These are phyloP conservation scores for Rasamsonia emersonii DNA, from an alignment of 2,329 filamentous ascomycete genomes.

Conservation along the genomic window DNA sequence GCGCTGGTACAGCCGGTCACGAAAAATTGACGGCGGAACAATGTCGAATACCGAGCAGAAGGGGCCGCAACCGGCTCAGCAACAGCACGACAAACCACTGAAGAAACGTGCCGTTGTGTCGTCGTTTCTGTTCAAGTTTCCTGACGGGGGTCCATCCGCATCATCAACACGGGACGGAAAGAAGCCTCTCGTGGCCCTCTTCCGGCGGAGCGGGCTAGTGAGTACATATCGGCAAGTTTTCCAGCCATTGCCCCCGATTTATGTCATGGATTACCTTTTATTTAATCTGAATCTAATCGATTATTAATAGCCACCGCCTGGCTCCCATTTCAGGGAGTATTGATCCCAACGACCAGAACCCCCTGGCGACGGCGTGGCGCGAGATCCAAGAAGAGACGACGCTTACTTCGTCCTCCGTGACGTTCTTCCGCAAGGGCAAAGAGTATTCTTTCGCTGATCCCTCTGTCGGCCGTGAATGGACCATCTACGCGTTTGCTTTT, in stretches of 20 bases:
- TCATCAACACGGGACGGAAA: no score
- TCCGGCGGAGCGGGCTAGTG: constrained; percentile 52
- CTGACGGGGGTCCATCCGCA: constrained; percentile 7
- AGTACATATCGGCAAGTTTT: constrained; percentile 49
- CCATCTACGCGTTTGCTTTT: constrained; percentile 54
- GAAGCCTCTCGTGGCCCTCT: constrained; percentile 48
- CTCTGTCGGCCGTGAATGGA: constrained; percentile 50
- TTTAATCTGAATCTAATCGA: no score
- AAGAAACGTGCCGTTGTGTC: constrained; percentile 33
- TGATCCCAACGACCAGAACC: constrained; percentile 42
- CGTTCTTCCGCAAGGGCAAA: constrained; percentile 49
- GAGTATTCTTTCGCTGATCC: constrained; percentile 50
- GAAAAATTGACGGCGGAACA: no score
- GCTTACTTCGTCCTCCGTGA: constrained; percentile 40
- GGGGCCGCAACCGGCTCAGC: no score
- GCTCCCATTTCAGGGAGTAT: constrained; percentile 57
- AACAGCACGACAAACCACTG: constrained; percentile 10
- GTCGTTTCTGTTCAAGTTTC: constrained; percentile 32
- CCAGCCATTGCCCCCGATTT: no score
- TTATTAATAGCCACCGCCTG: constrained; percentile 46
- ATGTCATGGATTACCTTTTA: no score
- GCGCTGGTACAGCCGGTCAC: no score
- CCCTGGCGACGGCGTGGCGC: constrained; percentile 51
- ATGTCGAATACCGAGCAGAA: no score
- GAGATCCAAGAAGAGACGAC: constrained; percentile 56